These are phyloP conservation scores for Pyrenula aspistea DNA, from an alignment of 495 filamentous ascomycete species.

Conservation along the genomic window DNA sequence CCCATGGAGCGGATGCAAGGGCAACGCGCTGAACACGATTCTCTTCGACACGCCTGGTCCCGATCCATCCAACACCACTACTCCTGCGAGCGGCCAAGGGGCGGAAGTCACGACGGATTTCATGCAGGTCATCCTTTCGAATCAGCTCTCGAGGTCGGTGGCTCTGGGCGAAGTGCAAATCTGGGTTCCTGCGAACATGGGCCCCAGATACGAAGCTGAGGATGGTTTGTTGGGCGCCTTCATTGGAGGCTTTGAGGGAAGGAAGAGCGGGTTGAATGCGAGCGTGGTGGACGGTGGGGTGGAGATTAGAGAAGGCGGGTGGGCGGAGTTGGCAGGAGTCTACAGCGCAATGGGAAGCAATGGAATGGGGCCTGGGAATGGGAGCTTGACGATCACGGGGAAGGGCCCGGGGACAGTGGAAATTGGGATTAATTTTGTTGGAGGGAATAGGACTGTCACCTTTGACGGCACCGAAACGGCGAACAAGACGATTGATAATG, in stretches of 20 bases:
- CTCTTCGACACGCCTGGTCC: slow-evolving; percentile 10
- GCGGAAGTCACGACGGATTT: slow-evolving; percentile 12
- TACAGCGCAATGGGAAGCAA: neutral
- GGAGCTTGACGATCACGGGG: neutral
- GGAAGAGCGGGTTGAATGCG: neutral
- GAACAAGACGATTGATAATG: neutral
- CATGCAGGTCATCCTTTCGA: slow-evolving; percentile 19
- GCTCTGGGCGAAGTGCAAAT: slow-evolving; percentile 25
- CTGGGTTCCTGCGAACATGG: slow-evolving; percentile 12
- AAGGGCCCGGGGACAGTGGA: neutral
- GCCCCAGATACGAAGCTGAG: neutral
- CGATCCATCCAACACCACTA: neutral
- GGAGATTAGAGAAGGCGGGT: neutral
- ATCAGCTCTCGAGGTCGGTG: slow-evolving; percentile 12
- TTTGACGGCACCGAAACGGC: neutral
- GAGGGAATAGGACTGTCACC: neutral
- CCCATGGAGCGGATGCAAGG: slow-evolving; percentile 14
- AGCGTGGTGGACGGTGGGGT: neutral
- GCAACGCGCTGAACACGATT: slow-evolving; percentile 27
- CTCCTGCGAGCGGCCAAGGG: neutral
- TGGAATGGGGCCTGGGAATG: neutral
- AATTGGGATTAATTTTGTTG: neutral
- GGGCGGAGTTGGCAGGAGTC: neutral
- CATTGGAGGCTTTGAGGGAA: neutral
- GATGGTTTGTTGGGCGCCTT: neutral